A percentile compares a stretch with the other conserved stretches of the same genome.
Evolutionary conservation across 306 rosid genomes (phyloP).

Genomic region (Hylodesmum podocarpum): DNA sequence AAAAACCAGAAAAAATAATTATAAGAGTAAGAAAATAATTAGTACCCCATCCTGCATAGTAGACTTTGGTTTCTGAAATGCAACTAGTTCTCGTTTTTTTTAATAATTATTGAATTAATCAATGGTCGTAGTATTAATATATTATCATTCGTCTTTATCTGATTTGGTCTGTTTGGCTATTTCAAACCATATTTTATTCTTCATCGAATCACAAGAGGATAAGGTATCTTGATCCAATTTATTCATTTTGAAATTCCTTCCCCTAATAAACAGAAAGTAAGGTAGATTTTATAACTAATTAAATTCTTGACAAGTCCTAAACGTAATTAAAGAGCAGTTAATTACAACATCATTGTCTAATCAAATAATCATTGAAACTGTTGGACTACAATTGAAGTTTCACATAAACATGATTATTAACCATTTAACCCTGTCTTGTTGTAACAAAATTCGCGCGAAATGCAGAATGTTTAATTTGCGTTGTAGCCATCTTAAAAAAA

Average conservation of each 20-base stretch:
- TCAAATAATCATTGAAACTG: not conserved
- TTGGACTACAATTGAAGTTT: not conserved
- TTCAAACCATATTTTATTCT: conserved; percentile 4
- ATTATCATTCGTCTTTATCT: not conserved
- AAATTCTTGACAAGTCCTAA: conserved; percentile 29
- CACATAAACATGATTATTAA: too few relatives aligned
- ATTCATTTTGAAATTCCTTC: not conserved
- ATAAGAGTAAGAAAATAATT: too few relatives aligned
- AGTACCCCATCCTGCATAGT: too few relatives aligned
- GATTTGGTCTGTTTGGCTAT: not conserved
- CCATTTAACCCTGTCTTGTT: too few relatives aligned
- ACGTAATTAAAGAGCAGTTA: not conserved
- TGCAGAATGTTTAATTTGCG: too few relatives aligned
- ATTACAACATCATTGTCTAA: conserved; percentile 13
- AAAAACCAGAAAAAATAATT: too few relatives aligned
- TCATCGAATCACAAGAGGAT: not conserved
- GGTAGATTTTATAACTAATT: not conserved
- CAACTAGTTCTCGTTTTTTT: too few relatives aligned
- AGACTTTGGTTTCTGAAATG: too few relatives aligned
- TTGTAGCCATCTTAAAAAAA: too few relatives aligned
- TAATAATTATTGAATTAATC: conserved; percentile 38
- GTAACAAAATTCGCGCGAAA: too few relatives aligned
- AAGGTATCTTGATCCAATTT: not conserved
- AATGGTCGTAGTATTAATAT: not conserved
- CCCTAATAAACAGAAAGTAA: not conserved